Evolutionary conservation across 768 basidiomycete species (phyloP).

Genomic region (Lactarius akahatsu): DNA sequence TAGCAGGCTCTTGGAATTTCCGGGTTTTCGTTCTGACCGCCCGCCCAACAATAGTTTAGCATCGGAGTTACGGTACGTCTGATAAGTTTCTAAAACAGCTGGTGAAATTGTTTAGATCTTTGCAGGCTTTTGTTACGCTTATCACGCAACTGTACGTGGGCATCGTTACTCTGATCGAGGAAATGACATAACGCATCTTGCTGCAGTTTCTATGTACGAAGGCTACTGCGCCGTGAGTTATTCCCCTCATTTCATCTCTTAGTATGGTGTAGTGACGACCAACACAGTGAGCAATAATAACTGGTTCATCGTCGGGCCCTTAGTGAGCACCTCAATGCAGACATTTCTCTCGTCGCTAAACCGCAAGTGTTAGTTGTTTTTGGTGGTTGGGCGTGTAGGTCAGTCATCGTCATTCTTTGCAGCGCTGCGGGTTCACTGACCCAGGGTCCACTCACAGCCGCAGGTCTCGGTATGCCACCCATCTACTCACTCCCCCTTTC

Average conservation of each 20-base stretch:
- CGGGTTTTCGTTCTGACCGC: background rate
- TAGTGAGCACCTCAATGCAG: conserved; percentile 15
- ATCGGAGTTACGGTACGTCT: conserved; percentile 27
- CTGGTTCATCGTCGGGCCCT: conserved; percentile 21
- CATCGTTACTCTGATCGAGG: background rate
- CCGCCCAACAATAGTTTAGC: conserved; percentile 18
- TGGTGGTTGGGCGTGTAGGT: conserved; percentile 22
- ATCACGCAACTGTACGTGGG: conserved; percentile 25
- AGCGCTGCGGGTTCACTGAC: background rate
- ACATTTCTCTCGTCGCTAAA: conserved; percentile 1
- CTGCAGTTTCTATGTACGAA: conserved; percentile 24
- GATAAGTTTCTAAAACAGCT: background rate
- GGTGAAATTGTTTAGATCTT: background rate
- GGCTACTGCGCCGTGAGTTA: conserved; percentile 21
- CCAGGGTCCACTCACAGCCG: conserved; percentile 18
- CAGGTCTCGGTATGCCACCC: conserved; percentile 23
- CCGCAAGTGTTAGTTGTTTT: conserved; percentile 8
- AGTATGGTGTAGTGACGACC: conserved; percentile 4
- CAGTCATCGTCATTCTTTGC: background rate
- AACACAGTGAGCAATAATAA: conserved; percentile 28
- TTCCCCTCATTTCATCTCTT: background rate
- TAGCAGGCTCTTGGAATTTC: background rate
- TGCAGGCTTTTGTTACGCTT: conserved; percentile 22
- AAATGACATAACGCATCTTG: background rate
- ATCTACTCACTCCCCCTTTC: background rate